Evolutionary conservation across 257 asterid genomes (phyloP).

Genomic region (Capsicum pubescens): DNA sequence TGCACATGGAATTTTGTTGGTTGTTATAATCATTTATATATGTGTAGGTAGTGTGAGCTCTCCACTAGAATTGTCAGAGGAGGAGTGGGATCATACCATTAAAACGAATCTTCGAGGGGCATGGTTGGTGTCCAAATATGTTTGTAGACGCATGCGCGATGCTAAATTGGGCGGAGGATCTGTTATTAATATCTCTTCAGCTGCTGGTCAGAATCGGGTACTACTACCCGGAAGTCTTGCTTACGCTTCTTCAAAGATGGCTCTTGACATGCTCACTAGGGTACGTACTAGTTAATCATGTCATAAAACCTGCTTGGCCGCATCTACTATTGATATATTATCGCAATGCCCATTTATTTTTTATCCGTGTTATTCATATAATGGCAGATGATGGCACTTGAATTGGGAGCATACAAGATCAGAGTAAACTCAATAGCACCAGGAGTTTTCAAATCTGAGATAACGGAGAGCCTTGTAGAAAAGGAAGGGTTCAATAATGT

Average conservation of each 20-base stretch:
- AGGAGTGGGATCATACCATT: slow-evolving; percentile 35
- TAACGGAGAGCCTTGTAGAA: not conserved
- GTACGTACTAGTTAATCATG: slow-evolving; percentile 26
- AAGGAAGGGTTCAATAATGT: slow-evolving; percentile 38
- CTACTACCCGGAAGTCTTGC: slow-evolving; percentile 42
- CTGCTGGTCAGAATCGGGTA: slow-evolving; percentile 39
- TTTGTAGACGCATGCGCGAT: slow-evolving; percentile 36
- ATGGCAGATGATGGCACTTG: not conserved
- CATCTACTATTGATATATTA: not conserved
- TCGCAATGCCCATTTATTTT: not conserved
- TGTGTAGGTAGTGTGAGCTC: slow-evolving; percentile 29
- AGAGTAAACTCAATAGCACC: slow-evolving; percentile 15
- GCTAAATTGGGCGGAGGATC: slow-evolving; percentile 40
- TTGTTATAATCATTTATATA: not conserved
- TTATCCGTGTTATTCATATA: not conserved
- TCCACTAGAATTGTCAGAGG: slow-evolving; percentile 40
- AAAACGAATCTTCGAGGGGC: slow-evolving; percentile 40
- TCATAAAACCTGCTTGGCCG: not conserved
- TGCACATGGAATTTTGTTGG: not conserved
- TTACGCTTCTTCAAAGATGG: slow-evolving; percentile 37
- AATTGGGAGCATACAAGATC: not conserved
- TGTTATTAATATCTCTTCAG: slow-evolving; percentile 43
- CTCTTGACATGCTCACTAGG: slow-evolving; percentile 40
- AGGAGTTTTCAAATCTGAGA: not conserved
- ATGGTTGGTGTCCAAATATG: slow-evolving; percentile 44